A percentile compares a stretch with the other conserved stretches of the same genome.
These are phyloP conservation scores for Schizonepeta tenuifolia DNA, from an alignment of 257 asterid species.

Conservation along the genomic window DNA sequence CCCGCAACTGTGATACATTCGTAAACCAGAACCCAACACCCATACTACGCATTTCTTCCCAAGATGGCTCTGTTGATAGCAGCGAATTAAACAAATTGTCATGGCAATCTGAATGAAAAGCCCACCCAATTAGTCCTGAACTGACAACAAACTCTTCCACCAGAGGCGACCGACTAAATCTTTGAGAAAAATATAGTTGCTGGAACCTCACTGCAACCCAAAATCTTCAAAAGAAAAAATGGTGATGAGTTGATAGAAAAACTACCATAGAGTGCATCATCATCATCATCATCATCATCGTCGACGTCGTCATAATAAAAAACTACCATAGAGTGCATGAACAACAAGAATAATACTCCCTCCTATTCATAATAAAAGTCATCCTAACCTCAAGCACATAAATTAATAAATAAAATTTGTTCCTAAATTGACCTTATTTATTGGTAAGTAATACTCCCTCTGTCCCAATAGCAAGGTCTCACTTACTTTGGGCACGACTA, in stretches of 20 bases:
- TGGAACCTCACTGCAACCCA: constrained; percentile 89
- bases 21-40: constrained; percentile 95
- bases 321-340: too few relatives aligned
- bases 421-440: too few relatives aligned
- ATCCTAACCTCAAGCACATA: too few relatives aligned
- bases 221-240: constrained; percentile 61
- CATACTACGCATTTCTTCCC: constrained; percentile 91
- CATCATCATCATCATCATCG: too few relatives aligned
- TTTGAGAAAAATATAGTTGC: constrained; percentile 59
- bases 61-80: constrained; percentile 78
- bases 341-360: too few relatives aligned
- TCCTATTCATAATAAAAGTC: too few relatives aligned
- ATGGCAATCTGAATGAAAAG: constrained; percentile 94
- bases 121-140: constrained; percentile 81
- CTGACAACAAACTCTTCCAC: constrained; percentile 69
- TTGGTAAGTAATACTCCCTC: too few relatives aligned
- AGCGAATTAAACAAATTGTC: constrained; percentile 84
- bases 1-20: constrained; percentile 66
- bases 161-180: constrained; percentile 59
- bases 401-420: too few relatives aligned
- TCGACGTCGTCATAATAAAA: too few relatives aligned
- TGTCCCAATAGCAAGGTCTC: too few relatives aligned
- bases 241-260: constrained; percentile 28
- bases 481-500: too few relatives aligned
- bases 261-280: constrained; percentile 12